These are phyloP conservation scores for Verticillium klebahnii DNA, from an alignment of 2,329 filamentous ascomycete species.

Conservation along the genomic window DNA sequence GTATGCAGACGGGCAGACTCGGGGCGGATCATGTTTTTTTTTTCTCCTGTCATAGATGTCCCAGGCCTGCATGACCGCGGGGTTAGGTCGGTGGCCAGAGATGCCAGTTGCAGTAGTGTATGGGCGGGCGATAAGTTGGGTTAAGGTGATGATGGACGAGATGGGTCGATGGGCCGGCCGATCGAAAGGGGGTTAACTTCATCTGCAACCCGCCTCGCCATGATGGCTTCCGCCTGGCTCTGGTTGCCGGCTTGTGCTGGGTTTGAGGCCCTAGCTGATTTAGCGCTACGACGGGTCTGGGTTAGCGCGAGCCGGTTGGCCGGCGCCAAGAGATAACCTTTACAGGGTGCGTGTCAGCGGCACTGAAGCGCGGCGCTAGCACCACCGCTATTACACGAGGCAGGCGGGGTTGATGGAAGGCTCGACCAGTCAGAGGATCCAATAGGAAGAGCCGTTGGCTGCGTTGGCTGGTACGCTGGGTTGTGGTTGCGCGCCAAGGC, in stretches of 20 bases:
- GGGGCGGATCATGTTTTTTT: neutral
- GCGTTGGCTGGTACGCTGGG: neutral
- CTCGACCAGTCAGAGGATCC: neutral
- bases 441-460: neutral
- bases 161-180: neutral
- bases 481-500: neutral
- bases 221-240: neutral
- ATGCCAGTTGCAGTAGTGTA: neutral
- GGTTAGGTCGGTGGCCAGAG: neutral
- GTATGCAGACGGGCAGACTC: neutral
- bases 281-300: neutral
- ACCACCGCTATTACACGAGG: neutral
- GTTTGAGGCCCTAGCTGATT: neutral
- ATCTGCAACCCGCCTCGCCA: neutral
- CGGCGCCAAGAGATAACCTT: slow-evolving; percentile 4
- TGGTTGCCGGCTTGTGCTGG: neutral
- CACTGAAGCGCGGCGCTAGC: slow-evolving; percentile 2
- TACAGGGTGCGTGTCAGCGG: neutral
- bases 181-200: neutral
- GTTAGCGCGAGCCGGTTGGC: neutral
- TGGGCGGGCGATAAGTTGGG: neutral
- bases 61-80: neutral
- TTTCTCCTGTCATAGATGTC: neutral
- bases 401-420: neutral
- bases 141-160: neutral